Evolutionary conservation across 495 filamentous ascomycete genomes (phyloP).

Genomic region (Neurospora tetraspora): DNA sequence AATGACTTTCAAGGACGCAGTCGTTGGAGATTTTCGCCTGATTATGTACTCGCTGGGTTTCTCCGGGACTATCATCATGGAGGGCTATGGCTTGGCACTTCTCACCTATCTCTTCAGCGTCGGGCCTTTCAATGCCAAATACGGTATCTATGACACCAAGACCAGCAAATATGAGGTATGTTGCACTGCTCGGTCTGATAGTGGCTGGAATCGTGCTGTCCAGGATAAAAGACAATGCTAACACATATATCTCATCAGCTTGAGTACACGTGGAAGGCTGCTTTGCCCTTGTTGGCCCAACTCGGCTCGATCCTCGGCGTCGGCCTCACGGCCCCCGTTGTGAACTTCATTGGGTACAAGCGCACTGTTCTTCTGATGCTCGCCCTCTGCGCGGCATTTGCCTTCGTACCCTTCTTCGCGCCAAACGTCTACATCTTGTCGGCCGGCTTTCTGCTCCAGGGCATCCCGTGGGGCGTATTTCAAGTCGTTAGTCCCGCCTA

Average conservation of each 20-base stretch:
- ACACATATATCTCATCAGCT: conserved; percentile 11
- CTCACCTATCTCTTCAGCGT: conserved; percentile 32
- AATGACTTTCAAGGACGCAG: conserved; percentile 15
- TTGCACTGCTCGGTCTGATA: not conserved
- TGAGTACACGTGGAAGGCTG: conserved; percentile 40
- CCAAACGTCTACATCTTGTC: conserved; percentile 49
- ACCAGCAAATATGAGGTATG: conserved; percentile 18
- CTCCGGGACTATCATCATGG: conserved; percentile 25
- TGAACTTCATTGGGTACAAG: conserved; percentile 53
- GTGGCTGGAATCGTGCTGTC: conserved; percentile 37
- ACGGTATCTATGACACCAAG: conserved; percentile 26
- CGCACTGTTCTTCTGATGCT: conserved; percentile 40
- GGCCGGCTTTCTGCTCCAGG: conserved; percentile 57
- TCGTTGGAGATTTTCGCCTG: conserved; percentile 11
- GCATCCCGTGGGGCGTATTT: conserved; percentile 62
- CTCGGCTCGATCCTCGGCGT: conserved; percentile 44
- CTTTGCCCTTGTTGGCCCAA: conserved; percentile 28
- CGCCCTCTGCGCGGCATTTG: conserved; percentile 32
- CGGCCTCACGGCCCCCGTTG: conserved; percentile 52
- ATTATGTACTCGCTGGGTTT: conserved; percentile 21
- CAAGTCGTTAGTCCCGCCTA: conserved; percentile 43
- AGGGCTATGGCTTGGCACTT: conserved; percentile 28
- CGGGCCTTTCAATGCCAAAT: conserved; percentile 46
- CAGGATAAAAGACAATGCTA: conserved; percentile 24
- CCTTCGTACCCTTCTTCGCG: conserved; percentile 54